A percentile compares a stretch with the other conserved stretches of the same genome.
phyloP scores from a whole-genome alignment of 2,329 filamentous ascomycete species.

The Trichoderma cornu-damae region DNA sequence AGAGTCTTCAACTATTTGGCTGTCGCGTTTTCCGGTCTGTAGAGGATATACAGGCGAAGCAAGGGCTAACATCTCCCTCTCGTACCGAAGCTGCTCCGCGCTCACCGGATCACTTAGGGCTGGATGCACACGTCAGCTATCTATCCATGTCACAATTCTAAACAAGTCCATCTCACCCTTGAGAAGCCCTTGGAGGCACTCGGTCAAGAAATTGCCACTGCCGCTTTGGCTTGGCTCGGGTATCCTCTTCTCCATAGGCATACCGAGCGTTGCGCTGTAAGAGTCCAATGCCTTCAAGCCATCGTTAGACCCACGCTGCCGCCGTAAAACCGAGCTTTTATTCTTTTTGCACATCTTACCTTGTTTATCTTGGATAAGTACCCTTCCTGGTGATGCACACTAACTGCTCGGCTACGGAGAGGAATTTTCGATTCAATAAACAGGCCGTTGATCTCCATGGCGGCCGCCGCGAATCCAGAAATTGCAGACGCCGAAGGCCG shows the following conservation, averaged over 20 bases:
- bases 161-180: neutral
- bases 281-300: slow-evolving; percentile 5
- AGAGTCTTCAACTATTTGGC: neutral
- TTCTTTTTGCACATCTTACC: neutral
- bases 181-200: neutral
- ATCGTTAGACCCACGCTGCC: too few species aligned
- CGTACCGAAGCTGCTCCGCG: slow-evolving; percentile 8
- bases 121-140: neutral
- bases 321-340: too few species aligned
- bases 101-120: neutral
- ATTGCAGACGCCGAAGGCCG: slow-evolving; percentile 15
- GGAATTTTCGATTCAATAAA: slow-evolving; percentile 18
- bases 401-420: slow-evolving; percentile 16
- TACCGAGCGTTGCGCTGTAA: slow-evolving; percentile 14
- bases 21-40: neutral
- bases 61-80: slow-evolving; percentile 11
- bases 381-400: neutral
- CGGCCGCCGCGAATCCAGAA: slow-evolving; percentile 11
- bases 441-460: slow-evolving; percentile 18
- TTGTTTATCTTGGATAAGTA: neutral
- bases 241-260: slow-evolving; percentile 17
- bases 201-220: neutral
- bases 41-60: slow-evolving; percentile 17
- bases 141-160: neutral
- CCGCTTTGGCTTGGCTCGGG: neutral